Evolutionary conservation across 768 basidiomycete genomes (phyloP), one percentile per base, ranked within the genome.

Genomic region (Tylopilus plumbeoviolaceoides): DNA sequence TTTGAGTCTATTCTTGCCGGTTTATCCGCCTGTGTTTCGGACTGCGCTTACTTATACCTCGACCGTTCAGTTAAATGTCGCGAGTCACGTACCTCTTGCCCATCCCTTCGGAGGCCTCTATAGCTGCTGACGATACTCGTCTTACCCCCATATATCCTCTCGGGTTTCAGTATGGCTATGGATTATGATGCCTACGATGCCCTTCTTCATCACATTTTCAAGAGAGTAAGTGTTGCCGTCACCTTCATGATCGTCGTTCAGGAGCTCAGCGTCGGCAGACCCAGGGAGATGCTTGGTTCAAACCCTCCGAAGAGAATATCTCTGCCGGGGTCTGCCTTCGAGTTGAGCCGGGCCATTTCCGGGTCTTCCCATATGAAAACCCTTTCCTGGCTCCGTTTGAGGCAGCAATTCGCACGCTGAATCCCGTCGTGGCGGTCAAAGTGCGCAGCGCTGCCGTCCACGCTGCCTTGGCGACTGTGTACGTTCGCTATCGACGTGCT

Each of bases 291-390:
- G 83, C 86, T 1, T 91, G 89, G 89, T 90, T 90, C 69, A 89
- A 89, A 65, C 87, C 89, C 15, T 79, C 86, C 4, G 86, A 86
- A 61, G 88, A 90, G 66, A 83, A 82, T 57, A 73, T 89, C 39
- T 80, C 86, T 41, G 84, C 84, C 0, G 89, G 89, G 48, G 87
- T 91, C 59, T 89, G 86, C 61, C 70, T 90, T 40, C 78, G 89
- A 56, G 80, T 87, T 7, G 81, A 83, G 40, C 72, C 78, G 8
- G 82, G 82, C 33, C 74, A 79, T 25, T 91, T 86, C 70, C 81
- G 91, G 47, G 81, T 87, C 36, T 94, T 91, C 62, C 91, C 91
- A 5, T 91, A 91, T 57, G 82, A 91, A 63, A 90, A 89, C 66
- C 76, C 73, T 20, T 80, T 79, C 62, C 73, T 94, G 51, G 81